phyloP scores from a whole-genome alignment of 345 rosid species.

The Ricinus communis region DNA sequence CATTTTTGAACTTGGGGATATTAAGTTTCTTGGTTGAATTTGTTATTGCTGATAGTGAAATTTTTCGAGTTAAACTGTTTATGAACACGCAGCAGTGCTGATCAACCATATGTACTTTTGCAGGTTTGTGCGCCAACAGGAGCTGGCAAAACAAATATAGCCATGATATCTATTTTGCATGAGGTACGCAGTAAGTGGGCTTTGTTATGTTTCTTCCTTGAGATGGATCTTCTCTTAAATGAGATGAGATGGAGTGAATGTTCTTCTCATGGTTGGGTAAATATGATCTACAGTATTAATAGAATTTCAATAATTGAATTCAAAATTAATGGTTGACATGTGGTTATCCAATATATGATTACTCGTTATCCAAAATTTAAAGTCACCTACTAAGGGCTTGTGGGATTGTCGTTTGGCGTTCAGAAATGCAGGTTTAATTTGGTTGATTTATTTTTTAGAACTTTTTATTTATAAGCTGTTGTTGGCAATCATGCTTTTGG shows the following conservation, averaged over 20 bases:
- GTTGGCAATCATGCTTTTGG: too few relatives aligned
- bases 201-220: slow-evolving; percentile 4
- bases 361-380: too few relatives aligned
- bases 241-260: slow-evolving; percentile 6
- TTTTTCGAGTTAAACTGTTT: not conserved
- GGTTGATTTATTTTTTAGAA: too few relatives aligned
- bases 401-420: too few relatives aligned
- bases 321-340: too few relatives aligned
- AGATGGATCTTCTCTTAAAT: slow-evolving; percentile 16
- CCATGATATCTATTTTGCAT: slow-evolving; percentile 90
- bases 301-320: too few relatives aligned
- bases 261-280: not conserved
- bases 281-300: not conserved
- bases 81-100: not conserved
- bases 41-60: not conserved
- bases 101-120: slow-evolving; percentile 24
- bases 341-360: too few relatives aligned
- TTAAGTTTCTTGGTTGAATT: not conserved
- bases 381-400: too few relatives aligned
- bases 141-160: slow-evolving; percentile 98
- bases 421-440: too few relatives aligned
- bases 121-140: slow-evolving; percentile 99
- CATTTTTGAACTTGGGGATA: not conserved
- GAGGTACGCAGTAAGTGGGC: slow-evolving; percentile 50
- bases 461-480: too few relatives aligned